These are phyloP conservation scores for Exophiala lecanii-corni DNA, from an alignment of 2,329 filamentous ascomycete genomes.

Conservation along the genomic window DNA sequence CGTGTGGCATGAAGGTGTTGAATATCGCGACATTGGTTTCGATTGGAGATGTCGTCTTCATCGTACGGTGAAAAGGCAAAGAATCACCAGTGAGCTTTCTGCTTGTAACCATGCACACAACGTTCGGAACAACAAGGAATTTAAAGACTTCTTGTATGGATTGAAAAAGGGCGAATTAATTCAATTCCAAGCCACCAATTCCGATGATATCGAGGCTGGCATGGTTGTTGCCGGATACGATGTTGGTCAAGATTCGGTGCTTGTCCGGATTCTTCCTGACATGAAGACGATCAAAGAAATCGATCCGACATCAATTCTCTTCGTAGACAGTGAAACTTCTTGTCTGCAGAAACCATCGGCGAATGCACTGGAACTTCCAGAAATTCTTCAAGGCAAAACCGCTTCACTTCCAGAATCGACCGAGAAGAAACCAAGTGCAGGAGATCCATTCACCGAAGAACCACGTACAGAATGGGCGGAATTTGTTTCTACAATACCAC, in stretches of 20 bases:
- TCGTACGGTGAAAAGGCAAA: constrained; percentile 77
- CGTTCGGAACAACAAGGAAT: constrained; percentile 24
- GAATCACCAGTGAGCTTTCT: constrained; percentile 61
- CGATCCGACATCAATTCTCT: constrained; percentile 51
- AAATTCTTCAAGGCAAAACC: constrained; percentile 43
- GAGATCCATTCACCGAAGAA: constrained; percentile 30
- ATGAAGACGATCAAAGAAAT: constrained; percentile 65
- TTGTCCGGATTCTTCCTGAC: constrained; percentile 79
- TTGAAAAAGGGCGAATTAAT: constrained; percentile 71
- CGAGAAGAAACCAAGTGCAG: constrained; percentile 30
- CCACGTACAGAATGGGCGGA: constrained; percentile 65
- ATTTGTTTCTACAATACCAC: constrained; percentile 62
- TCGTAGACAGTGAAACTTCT: constrained; percentile 47
- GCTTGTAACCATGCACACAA: constrained; percentile 44
- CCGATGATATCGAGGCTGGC: constrained; percentile 77
- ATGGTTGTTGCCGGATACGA: constrained; percentile 73
- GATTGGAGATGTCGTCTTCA: constrained; percentile 95
- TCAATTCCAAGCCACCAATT: constrained; percentile 77
- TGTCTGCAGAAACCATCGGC: constrained; percentile 42
- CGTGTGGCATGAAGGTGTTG: constrained; percentile 80
- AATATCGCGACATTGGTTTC: constrained; percentile 87
- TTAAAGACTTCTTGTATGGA: constrained; percentile 59
- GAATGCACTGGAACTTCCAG: constrained; percentile 42
- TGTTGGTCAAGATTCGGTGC: constrained; percentile 62
- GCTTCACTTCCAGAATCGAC: constrained; percentile 28